Percentiles rank a stretch among this genome's conserved stretches.
Evolutionary conservation across 1,284 basidiomycete species (phyloP).

Genomic region (Pseudozyma sp.): DNA sequence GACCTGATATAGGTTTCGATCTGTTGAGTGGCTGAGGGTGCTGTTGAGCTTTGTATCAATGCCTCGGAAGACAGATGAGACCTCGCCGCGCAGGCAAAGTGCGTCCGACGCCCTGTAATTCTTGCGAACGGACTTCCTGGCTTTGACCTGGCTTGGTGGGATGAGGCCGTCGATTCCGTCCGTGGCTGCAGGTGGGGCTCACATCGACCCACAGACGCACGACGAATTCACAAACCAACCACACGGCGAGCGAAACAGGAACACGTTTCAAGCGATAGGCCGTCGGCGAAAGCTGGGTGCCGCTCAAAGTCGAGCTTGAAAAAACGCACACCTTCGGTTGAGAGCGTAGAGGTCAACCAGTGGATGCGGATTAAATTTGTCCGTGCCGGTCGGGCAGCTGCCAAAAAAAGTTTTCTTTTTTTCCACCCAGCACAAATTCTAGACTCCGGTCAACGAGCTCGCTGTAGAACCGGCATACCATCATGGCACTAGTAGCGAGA

Average conservation of each 20-base stretch:
- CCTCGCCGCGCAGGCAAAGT: neutral
- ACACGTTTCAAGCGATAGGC: conserved; percentile 30
- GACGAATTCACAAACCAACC: conserved; percentile 18
- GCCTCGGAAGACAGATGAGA: neutral
- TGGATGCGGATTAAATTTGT: conserved; percentile 12
- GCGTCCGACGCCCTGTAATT: neutral
- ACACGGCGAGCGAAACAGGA: conserved; percentile 17
- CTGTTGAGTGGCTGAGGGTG: conserved; percentile 8
- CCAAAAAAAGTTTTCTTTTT: neutral
- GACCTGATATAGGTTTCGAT: conserved; percentile 28
- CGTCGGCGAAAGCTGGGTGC: conserved; percentile 8
- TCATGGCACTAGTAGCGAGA: neutral
- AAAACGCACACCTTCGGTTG: neutral
- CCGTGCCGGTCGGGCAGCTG: neutral
- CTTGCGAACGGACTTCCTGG: neutral
- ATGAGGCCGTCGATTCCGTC: neutral
- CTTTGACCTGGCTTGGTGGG: neutral
- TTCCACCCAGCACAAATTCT: conserved; percentile 12
- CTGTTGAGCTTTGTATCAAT: neutral
- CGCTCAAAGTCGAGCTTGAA: neutral
- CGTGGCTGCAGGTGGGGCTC: neutral
- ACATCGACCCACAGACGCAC: too few species aligned
- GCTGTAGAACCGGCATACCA: neutral
- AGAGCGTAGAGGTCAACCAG: neutral
- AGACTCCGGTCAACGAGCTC: conserved; percentile 12